These are phyloP conservation scores for Flaveria linearis DNA, from an alignment of 129 eudicot species.

Conservation along the genomic window DNA sequence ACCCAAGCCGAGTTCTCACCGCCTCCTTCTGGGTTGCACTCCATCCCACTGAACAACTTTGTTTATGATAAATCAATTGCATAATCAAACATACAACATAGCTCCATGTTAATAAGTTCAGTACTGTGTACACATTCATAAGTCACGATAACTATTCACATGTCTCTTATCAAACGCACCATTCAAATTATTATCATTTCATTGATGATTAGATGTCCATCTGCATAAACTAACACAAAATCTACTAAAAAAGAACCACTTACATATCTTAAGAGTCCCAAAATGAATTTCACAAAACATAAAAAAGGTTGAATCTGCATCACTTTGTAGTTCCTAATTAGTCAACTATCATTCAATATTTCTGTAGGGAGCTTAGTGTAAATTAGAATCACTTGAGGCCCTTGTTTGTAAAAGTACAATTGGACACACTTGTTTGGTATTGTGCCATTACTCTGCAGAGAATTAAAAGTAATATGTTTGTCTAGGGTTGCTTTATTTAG, in stretches of 20 bases:
- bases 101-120: not conserved
- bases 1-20: no score
- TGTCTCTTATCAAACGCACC: not conserved
- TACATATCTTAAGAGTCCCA: not conserved
- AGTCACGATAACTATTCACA: not conserved
- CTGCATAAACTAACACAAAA: not conserved
- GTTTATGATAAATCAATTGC: not conserved
- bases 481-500: no score
- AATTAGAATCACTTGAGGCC: slow-evolving; percentile 14
- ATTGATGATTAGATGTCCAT: not conserved
- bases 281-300: not conserved
- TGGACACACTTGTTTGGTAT: slow-evolving; percentile 23
- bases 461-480: slow-evolving; percentile 36
- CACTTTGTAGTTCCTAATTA: not conserved
- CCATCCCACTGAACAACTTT: not conserved
- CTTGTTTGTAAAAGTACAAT: slow-evolving; percentile 10
- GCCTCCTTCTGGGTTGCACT: no score
- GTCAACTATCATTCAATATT: not conserved
- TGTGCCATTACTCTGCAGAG: slow-evolving; percentile 36
- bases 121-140: not conserved
- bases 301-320: not conserved
- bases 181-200: not conserved
- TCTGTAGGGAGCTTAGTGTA: not conserved
- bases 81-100: not conserved
- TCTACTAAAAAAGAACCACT: not conserved